phyloP scores from a whole-genome alignment of 139 green algal species.

The Coccomyxa sp. region DNA sequence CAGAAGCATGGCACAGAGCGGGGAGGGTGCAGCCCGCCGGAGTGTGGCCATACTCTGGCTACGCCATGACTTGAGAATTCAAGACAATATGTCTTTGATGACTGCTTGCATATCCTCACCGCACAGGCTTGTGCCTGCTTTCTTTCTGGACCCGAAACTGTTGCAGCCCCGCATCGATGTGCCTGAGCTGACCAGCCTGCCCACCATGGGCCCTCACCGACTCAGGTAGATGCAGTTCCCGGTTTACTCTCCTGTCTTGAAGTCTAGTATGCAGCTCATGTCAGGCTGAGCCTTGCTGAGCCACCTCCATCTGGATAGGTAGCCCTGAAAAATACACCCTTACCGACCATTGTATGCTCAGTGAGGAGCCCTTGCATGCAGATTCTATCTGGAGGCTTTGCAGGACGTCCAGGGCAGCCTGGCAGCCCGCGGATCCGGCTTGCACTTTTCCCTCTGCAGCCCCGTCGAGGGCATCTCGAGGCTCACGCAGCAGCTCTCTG shows the following conservation, averaged over 20 bases:
- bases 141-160: too few relatives aligned
- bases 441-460: not conserved
- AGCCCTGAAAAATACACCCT: not conserved
- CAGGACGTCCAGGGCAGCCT: not conserved
- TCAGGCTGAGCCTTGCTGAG: not conserved
- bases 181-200: too few relatives aligned
- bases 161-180: too few relatives aligned
- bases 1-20: too few relatives aligned
- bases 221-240: not conserved
- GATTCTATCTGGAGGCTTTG: constrained; percentile 20
- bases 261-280: too few relatives aligned
- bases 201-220: not conserved
- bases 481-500: not conserved
- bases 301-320: not conserved
- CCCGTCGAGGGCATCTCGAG: not conserved
- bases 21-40: too few relatives aligned
- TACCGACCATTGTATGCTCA: not conserved
- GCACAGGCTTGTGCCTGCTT: too few relatives aligned
- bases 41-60: too few relatives aligned
- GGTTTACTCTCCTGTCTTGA: too few relatives aligned
- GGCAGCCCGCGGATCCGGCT: not conserved
- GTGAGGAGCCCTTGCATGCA: not conserved
- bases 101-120: too few relatives aligned
- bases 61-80: too few relatives aligned
- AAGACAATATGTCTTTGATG: too few relatives aligned